Percentiles rank a stretch among this genome's conserved stretches.
Conservation (phyloP, 1,284 basidiomycete species). For the Ceratorhiza oryzae-sativae region DNA sequence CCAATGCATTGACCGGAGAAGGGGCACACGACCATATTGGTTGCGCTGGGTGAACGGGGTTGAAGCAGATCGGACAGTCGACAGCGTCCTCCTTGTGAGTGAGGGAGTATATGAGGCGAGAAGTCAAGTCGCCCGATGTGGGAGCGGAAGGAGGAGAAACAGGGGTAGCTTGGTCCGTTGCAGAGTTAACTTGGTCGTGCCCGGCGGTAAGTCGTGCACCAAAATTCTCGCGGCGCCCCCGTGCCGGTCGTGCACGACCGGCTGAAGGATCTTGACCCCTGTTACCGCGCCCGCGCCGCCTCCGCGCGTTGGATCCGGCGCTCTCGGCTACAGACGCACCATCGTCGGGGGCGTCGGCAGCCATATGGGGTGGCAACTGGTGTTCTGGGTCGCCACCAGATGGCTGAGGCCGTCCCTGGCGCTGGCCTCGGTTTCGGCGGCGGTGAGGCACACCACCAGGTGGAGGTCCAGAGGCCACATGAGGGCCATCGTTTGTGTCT, state of each 20-base stretch:
- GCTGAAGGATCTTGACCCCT: not conserved
- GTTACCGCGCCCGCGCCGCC: slow-evolving; percentile 11
- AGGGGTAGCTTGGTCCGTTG: not conserved
- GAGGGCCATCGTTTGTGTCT: not conserved
- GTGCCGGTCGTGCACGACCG: not conserved
- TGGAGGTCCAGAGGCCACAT: not conserved
- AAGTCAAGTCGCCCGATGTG: slow-evolving; percentile 63
- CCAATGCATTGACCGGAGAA: slow-evolving; percentile 49
- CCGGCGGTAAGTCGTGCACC: slow-evolving; percentile 31
- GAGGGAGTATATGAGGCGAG: slow-evolving; percentile 67
- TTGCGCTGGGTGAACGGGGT: slow-evolving; percentile 71
- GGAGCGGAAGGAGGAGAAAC: slow-evolving; percentile 18
- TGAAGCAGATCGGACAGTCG: slow-evolving; percentile 84
- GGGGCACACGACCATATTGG: slow-evolving; percentile 82
- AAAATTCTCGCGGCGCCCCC: slow-evolving; percentile 35
- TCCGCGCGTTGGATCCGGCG: slow-evolving; percentile 6
- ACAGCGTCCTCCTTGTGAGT: slow-evolving; percentile 52
- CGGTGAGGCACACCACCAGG: not conserved
- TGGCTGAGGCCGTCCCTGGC: slow-evolving; percentile 6
- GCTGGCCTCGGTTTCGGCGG: slow-evolving; percentile 23
- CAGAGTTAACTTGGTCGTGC: not conserved
- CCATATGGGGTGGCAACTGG: slow-evolving; percentile 34
- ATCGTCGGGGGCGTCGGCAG: slow-evolving; percentile 1
- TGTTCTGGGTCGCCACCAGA: slow-evolving; percentile 10
- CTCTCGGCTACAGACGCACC: slow-evolving; percentile 33